Base-by-base conservation (phyloP, 331 rosid genomes). In the Quercus lobata region DNA sequence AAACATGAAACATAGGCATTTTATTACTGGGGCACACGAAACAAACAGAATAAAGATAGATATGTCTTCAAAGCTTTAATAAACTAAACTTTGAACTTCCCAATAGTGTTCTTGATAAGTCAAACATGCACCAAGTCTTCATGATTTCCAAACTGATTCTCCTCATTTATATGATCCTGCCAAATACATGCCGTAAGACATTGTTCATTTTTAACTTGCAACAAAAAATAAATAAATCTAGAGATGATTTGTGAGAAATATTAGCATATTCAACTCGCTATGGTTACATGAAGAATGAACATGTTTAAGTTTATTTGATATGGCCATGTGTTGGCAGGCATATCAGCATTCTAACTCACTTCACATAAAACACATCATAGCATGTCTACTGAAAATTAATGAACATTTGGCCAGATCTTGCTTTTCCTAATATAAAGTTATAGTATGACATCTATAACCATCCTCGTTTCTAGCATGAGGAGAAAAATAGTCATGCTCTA, bases 81-180 rank as follows among this genome's bases (percentile, higher is more conserved):
- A 87, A 90, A 84, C 91, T 88, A 84, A 82, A 81, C 82, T 81
- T 74, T 62, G 79, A 53, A 80, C 82, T 84, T 66, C 77, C 81
- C 88, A 76, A 85, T 55, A 81, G 82, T 85, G 82, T 60, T 74
- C 86, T 82, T 44, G 46, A 56, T 29, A 74, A 41, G 81, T 87
- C 75, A 37, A 76, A 60, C 77, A 65, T 37, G 85, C 75, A 83
- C 41, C 81, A 72, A 79, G 79, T 69, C 84, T 80, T 81, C 86
- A 69, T 46, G 73, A 70, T 86, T 81, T 83, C 79, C 81, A 56
- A 54, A 57, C 74, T 18, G 81, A 70, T 79, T 75, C 78, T 57
- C 83, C 49, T 71, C 85, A 63, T 75, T 82, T 76, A 83, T 46
- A 21, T 44, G 52, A 53, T 58, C 90, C 93, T 91, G 91, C 84